A percentile compares a stretch with the other conserved stretches of the same genome.
These are phyloP conservation scores for Fusarium euwallaceae DNA, from an alignment of 2,329 filamentous ascomycete species.

Conservation along the genomic window DNA sequence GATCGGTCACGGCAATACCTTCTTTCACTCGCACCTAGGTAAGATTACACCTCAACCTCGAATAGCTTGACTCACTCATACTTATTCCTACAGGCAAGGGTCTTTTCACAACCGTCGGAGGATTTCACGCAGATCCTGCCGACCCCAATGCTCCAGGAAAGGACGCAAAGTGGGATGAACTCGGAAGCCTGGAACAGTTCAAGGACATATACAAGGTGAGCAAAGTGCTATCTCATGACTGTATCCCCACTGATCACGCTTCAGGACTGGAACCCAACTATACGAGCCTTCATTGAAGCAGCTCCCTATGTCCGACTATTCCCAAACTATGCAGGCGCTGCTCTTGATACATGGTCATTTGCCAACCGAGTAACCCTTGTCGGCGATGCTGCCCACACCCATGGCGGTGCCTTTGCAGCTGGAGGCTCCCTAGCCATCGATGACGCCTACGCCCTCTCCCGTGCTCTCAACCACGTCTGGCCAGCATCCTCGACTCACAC, in stretches of 20 bases:
- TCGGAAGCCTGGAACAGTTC: conserved; percentile 53
- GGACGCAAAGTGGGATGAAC: conserved; percentile 55
- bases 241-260: not conserved
- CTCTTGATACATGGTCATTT: conserved; percentile 58
- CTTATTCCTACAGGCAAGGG: conserved; percentile 28
- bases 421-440: conserved; percentile 57
- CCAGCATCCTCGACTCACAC: conserved; percentile 19
- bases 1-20: conserved; percentile 38
- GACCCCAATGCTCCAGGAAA: conserved; percentile 48
- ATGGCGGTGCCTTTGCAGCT: conserved; percentile 57
- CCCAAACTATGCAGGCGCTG: conserved; percentile 57
- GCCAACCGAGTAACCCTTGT: conserved; percentile 52
- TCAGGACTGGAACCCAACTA: conserved; percentile 57
- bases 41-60: not conserved
- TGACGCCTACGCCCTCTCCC: conserved; percentile 57
- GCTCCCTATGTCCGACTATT: conserved; percentile 57
- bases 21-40: conserved; percentile 60
- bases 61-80: not conserved
- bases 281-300: conserved; percentile 55
- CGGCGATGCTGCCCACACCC: conserved; percentile 57
- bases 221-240: too few species aligned
- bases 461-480: conserved; percentile 55
- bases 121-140: conserved; percentile 53
- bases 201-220: conserved; percentile 50
- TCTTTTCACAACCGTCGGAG: conserved; percentile 60